A percentile compares a stretch with the other conserved stretches of the same genome.
These are phyloP conservation scores for Corylus heterophylla DNA, from an alignment of 306 rosid genomes.

Conservation along the genomic window DNA sequence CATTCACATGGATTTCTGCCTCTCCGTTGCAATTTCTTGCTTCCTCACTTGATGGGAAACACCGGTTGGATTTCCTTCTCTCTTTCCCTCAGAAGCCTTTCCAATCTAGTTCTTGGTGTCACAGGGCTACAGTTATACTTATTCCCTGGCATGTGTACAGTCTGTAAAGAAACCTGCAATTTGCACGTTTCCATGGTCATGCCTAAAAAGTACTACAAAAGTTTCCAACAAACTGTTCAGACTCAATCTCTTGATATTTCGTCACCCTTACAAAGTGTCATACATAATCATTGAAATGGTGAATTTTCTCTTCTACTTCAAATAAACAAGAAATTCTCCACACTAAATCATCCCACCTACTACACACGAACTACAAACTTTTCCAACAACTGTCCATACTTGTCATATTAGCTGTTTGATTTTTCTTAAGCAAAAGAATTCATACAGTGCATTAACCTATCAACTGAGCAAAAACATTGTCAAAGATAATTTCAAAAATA, in stretches of 20 bases:
- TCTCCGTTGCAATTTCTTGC: conserved; percentile 46
- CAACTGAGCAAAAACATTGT: neutral
- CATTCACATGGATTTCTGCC: conserved; percentile 42
- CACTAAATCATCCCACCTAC: conserved; percentile 12
- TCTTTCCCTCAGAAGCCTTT: conserved; percentile 93
- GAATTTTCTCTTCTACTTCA: neutral
- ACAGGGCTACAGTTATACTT: conserved; percentile 57
- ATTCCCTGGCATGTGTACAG: conserved; percentile 65
- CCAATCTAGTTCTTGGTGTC: conserved; percentile 81
- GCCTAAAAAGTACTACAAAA: neutral
- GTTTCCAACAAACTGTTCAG: conserved; percentile 6
- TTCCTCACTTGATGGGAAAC: conserved; percentile 46
- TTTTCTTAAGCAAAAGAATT: neutral
- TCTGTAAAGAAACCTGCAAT: conserved; percentile 35
- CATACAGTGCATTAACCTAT: conserved; percentile 7
- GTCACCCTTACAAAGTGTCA: neutral
- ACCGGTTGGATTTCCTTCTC: conserved; percentile 62
- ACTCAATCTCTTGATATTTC: conserved; percentile 5
- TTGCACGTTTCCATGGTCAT: conserved; percentile 6
- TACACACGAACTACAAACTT: neutral
- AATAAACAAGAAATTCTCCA: conserved; percentile 1
- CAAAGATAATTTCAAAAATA: neutral
- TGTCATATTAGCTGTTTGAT: conserved; percentile 7
- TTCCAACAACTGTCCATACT: neutral
- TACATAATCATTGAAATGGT: neutral